Evolutionary conservation across 2,329 filamentous ascomycete species (phyloP).

Genomic region (Piedraia hortae): DNA sequence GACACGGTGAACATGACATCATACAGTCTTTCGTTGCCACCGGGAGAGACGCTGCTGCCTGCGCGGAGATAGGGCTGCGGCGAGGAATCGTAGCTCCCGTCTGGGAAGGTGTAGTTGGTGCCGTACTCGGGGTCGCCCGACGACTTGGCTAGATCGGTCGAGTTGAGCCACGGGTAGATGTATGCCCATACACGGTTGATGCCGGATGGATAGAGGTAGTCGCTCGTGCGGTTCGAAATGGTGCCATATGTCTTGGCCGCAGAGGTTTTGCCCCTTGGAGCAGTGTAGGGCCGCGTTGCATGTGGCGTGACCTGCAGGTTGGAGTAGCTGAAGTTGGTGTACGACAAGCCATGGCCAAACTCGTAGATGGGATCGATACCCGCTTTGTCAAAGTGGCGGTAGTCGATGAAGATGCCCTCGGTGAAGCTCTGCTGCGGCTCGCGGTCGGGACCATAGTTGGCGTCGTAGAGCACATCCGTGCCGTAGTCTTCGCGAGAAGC

Average conservation of each 20-base stretch:
- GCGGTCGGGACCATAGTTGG: slow-evolving; percentile 37
- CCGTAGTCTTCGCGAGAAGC: slow-evolving; percentile 38
- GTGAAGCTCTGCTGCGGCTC: slow-evolving; percentile 47
- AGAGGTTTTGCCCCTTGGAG: slow-evolving; percentile 32
- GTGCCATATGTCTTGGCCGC: slow-evolving; percentile 38
- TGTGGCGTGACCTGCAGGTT: slow-evolving; percentile 30
- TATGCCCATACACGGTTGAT: slow-evolving; percentile 26
- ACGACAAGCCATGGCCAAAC: slow-evolving; percentile 56
- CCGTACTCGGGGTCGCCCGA: slow-evolving; percentile 34
- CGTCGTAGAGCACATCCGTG: slow-evolving; percentile 34
- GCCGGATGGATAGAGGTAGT: slow-evolving; percentile 39
- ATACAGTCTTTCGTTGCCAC: slow-evolving; percentile 35
- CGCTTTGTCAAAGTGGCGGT: slow-evolving; percentile 42
- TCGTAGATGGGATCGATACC: slow-evolving; percentile 45
- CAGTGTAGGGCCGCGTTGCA: slow-evolving; percentile 25
- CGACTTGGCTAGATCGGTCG: slow-evolving; percentile 27
- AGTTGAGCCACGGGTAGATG: slow-evolving; percentile 50
- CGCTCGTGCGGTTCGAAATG: slow-evolving; percentile 30
- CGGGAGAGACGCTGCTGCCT: slow-evolving; percentile 27
- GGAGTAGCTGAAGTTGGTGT: slow-evolving; percentile 55
- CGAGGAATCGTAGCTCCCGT: slow-evolving; percentile 28
- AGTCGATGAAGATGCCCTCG: slow-evolving; percentile 63
- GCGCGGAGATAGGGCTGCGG: slow-evolving; percentile 33
- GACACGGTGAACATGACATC: slow-evolving; percentile 41
- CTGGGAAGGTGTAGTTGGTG: slow-evolving; percentile 29